These are phyloP conservation scores for Alternaria brassicicola DNA, from an alignment of 2,329 filamentous ascomycete species.

Conservation along the genomic window DNA sequence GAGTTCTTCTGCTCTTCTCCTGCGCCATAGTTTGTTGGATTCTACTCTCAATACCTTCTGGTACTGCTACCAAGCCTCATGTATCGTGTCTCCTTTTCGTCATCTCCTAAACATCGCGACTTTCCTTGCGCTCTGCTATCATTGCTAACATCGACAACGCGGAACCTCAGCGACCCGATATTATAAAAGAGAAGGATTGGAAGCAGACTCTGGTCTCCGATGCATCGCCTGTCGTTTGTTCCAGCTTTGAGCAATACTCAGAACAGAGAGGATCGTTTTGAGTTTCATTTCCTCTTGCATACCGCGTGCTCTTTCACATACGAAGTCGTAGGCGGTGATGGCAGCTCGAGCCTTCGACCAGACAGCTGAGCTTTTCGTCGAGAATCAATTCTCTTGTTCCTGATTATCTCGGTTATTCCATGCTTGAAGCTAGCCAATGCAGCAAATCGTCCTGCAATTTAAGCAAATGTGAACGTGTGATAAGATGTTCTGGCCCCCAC, in stretches of 20 bases:
- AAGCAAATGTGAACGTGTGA: background rate
- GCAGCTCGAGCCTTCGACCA: background rate
- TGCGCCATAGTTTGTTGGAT: background rate
- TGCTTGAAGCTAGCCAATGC: background rate
- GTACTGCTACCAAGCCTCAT: background rate
- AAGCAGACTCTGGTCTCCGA: background rate
- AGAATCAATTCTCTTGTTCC: background rate
- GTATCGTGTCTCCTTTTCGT: background rate
- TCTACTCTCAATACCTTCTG: background rate
- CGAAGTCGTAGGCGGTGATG: background rate
- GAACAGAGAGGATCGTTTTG: background rate
- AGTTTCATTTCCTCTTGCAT: background rate
- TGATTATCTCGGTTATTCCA: background rate
- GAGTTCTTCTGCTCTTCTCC: background rate
- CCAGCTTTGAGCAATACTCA: background rate
- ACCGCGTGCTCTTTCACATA: background rate
- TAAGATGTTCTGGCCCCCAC: background rate
- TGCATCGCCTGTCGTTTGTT: background rate
- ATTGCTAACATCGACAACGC: background rate
- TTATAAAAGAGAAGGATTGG: background rate
- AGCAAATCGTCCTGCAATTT: background rate
- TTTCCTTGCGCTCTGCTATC: background rate
- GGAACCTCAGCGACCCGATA: background rate
- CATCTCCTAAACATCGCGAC: background rate
- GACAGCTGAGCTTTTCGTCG: background rate